phyloP scores from a whole-genome alignment of 768 basidiomycete genomes.

The Termitomyces titanicus region DNA sequence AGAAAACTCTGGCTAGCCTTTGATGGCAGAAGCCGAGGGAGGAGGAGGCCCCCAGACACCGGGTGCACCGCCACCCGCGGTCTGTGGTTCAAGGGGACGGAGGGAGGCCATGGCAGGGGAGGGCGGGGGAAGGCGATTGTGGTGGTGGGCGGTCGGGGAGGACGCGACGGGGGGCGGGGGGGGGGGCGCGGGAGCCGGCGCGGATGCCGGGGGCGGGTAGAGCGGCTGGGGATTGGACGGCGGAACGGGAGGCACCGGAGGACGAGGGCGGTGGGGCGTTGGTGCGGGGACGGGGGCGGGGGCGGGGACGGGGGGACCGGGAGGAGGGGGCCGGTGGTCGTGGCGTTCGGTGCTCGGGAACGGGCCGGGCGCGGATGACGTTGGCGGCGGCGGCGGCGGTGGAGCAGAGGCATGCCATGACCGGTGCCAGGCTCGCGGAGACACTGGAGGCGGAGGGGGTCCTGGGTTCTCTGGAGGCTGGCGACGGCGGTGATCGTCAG shows the following conservation, averaged over 20 bases:
- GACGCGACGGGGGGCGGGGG: not conserved
- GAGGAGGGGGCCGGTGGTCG: not conserved
- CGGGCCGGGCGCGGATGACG: no score
- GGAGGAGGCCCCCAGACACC: conserved; percentile 9
- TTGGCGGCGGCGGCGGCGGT: not conserved
- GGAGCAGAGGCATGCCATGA: conserved; percentile 2
- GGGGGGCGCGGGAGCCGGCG: not conserved
- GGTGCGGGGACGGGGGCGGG: not conserved
- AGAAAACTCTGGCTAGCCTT: not conserved
- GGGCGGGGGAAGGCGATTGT: conserved; percentile 18
- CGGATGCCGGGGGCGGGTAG: not conserved
- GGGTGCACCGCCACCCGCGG: not conserved
- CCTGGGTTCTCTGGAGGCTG: conserved; percentile 3
- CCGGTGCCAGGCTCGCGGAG: conserved; percentile 24
- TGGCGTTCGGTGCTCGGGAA: no score
- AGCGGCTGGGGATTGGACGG: not conserved
- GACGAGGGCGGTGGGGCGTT: not conserved
- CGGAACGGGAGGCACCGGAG: not conserved
- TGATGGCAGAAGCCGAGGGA: conserved; percentile 8
- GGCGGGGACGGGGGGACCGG: no score
- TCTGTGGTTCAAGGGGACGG: conserved; percentile 19
- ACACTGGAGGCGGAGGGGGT: conserved; percentile 17
- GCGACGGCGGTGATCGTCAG: conserved; percentile 40
- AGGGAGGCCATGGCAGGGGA: conserved; percentile 29
- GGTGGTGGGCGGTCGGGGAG: conserved; percentile 4